These are phyloP conservation scores for Wickerhamomyces subpelliculosus DNA, from an alignment of 805 yeast species.

Conservation along the genomic window DNA sequence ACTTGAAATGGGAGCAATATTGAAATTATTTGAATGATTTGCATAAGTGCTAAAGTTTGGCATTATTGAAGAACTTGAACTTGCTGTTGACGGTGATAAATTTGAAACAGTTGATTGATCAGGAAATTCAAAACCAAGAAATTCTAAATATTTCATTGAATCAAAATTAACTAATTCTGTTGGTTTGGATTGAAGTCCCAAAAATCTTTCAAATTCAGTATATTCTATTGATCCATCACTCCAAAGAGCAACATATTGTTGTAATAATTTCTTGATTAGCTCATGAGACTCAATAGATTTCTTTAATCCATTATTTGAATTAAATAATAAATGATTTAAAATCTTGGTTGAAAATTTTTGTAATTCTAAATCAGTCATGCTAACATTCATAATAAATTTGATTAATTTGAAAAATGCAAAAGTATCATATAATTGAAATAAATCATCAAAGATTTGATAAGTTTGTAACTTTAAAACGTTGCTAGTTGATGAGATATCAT, in stretches of 20 bases:
- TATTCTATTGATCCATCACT: constrained; percentile 26
- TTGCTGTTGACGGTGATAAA: background rate
- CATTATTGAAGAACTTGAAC: background rate
- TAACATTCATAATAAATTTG: constrained; percentile 25
- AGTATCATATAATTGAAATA: constrained; percentile 29
- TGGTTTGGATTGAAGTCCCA: background rate
- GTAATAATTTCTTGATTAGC: constrained; percentile 18
- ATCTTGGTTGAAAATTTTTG: constrained; percentile 24
- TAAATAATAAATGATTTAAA: constrained; percentile 25
- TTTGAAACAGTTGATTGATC: background rate
- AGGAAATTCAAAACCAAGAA: background rate
- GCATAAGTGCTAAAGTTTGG: too few species aligned
- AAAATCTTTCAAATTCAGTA: background rate
- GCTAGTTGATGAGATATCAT: constrained; percentile 10
- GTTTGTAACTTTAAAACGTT: constrained; percentile 18
- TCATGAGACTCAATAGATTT: constrained; percentile 15
- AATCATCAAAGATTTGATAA: constrained; percentile 24
- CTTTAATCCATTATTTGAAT: constrained; percentile 5
- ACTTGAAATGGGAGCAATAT: too few species aligned
- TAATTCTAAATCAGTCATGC: constrained; percentile 27
- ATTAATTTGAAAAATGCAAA: constrained; percentile 28
- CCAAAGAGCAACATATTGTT: constrained; percentile 24
- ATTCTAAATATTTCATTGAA: background rate
- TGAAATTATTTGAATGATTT: too few species aligned
- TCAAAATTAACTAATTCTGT: background rate